Percentiles rank a stretch among this genome's conserved stretches.
phyloP scores from a whole-genome alignment of 148 eudicot species.

The Amaranthus hypochondriacus region DNA sequence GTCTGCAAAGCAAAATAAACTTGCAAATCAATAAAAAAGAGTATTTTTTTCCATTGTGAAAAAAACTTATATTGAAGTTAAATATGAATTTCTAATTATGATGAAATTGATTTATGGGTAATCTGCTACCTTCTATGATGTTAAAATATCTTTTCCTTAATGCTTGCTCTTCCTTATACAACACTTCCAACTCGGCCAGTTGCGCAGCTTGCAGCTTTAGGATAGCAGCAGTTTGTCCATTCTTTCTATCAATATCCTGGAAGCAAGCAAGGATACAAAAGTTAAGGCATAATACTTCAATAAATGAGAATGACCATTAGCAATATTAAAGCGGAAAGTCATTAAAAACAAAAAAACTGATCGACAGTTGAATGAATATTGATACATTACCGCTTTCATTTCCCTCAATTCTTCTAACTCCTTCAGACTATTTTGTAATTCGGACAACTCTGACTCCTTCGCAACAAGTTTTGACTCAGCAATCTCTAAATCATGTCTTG shows the following conservation, averaged over 20 bases:
- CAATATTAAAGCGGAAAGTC: neutral
- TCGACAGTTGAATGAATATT: neutral
- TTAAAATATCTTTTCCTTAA: conserved; percentile 86
- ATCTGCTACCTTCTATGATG: conserved; percentile 69
- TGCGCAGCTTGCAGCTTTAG: conserved; percentile 92
- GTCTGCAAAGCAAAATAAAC: conserved; percentile 36
- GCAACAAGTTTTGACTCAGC: conserved; percentile 49
- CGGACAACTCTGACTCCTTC: conserved; percentile 59
- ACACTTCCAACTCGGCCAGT: conserved; percentile 68
- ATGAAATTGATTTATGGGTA: neutral
- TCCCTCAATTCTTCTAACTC: conserved; percentile 89
- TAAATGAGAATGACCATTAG: neutral
- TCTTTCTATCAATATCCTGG: conserved; percentile 94
- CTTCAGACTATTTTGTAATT: conserved; percentile 54
- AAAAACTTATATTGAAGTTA: neutral
- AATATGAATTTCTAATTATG: neutral
- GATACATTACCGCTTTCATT: conserved; percentile 80
- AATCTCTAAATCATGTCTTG: conserved; percentile 39
- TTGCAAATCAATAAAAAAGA: neutral
- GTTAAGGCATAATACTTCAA: neutral
- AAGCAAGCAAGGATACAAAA: conserved; percentile 10
- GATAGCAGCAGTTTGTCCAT: conserved; percentile 92
- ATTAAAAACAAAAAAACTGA: neutral
- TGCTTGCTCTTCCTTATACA: conserved; percentile 88
- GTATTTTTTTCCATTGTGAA: no score